Conservation (phyloP, 768 basidiomycete species). For the Podaxis sp. region DNA sequence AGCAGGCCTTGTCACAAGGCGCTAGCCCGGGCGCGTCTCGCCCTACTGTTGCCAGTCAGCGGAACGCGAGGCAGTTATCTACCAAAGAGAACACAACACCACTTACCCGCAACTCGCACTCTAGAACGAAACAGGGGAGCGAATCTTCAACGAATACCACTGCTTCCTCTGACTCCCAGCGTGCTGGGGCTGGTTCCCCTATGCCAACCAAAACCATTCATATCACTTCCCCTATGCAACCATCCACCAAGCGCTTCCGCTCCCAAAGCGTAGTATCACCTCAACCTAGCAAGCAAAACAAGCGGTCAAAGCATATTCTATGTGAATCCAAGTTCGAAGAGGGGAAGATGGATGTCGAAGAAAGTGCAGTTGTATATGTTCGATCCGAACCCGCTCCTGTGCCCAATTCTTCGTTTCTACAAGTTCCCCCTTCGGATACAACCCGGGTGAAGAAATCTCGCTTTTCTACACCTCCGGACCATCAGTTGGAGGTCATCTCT, state of each 20-base stretch:
- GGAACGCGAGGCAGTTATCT: conserved; percentile 1
- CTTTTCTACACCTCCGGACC: conserved; percentile 31
- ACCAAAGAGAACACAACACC: conserved; percentile 8
- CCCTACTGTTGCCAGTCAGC: background rate
- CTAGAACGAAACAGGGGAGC: background rate
- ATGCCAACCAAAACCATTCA: background rate
- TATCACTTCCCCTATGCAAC: conserved; percentile 9
- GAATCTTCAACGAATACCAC: background rate
- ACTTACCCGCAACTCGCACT: background rate
- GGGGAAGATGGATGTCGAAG: conserved; percentile 10
- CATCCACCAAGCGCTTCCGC: conserved; percentile 10
- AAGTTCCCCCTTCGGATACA: conserved; percentile 18
- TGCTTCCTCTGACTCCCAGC: background rate
- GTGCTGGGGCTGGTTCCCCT: background rate
- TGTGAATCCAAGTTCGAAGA: conserved; percentile 1
- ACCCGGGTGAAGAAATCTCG: conserved; percentile 37
- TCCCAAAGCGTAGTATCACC: conserved; percentile 12
- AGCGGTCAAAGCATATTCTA: conserved; percentile 5
- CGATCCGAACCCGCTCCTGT: background rate
- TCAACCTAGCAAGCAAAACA: background rate
- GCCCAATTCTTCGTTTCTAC: conserved; percentile 2
- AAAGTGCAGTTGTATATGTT: conserved; percentile 2
- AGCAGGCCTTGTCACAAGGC: background rate
- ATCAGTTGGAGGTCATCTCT: conserved; percentile 27
- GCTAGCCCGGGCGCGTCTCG: background rate